A percentile compares a stretch with the other conserved stretches of the same genome.
Conservation (phyloP, 768 basidiomycete species). For the Mycena pura region DNA sequence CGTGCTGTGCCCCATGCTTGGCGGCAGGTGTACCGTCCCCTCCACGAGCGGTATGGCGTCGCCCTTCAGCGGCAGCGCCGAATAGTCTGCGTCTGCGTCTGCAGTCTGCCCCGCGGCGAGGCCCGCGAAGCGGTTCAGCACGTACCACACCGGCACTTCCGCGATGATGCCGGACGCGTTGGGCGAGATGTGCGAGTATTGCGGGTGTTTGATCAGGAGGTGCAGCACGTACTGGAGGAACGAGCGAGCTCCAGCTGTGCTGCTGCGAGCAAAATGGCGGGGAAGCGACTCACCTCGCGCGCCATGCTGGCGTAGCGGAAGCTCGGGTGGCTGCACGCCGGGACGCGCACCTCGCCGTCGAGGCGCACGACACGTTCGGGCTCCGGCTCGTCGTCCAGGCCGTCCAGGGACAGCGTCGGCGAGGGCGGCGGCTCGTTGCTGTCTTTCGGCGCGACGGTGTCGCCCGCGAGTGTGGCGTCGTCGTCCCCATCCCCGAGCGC, state of each 20-base stretch:
- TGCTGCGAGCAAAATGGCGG: slow-evolving; percentile 2
- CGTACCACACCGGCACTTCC: slow-evolving; percentile 24
- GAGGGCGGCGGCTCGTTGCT: slow-evolving; percentile 6
- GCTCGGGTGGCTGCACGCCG: slow-evolving; percentile 21
- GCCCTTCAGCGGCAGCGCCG: slow-evolving; percentile 12
- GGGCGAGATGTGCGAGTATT: slow-evolving; percentile 25
- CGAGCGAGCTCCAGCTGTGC: not conserved
- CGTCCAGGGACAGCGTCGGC: slow-evolving; percentile 12
- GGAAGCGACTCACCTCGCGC: slow-evolving; percentile 5
- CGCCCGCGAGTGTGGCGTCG: not conserved
- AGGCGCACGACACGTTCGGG: slow-evolving; percentile 18
- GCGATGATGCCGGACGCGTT: slow-evolving; percentile 9
- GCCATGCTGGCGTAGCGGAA: slow-evolving; percentile 22
- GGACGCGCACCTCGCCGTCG: slow-evolving; percentile 26
- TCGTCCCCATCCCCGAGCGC: too few species aligned
- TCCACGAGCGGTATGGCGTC: not conserved
- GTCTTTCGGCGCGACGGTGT: not conserved
- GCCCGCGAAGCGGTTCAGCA: slow-evolving; percentile 16
- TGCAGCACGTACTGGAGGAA: slow-evolving; percentile 14
- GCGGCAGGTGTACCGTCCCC: not conserved
- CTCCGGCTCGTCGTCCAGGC: not conserved
- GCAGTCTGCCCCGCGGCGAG: not conserved
- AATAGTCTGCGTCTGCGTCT: not conserved
- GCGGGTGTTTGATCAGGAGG: slow-evolving; percentile 22
- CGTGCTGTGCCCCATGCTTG: not conserved